Conservation (phyloP, 2,329 filamentous ascomycete genomes). For the Dothiorella sarmentorum region DNA sequence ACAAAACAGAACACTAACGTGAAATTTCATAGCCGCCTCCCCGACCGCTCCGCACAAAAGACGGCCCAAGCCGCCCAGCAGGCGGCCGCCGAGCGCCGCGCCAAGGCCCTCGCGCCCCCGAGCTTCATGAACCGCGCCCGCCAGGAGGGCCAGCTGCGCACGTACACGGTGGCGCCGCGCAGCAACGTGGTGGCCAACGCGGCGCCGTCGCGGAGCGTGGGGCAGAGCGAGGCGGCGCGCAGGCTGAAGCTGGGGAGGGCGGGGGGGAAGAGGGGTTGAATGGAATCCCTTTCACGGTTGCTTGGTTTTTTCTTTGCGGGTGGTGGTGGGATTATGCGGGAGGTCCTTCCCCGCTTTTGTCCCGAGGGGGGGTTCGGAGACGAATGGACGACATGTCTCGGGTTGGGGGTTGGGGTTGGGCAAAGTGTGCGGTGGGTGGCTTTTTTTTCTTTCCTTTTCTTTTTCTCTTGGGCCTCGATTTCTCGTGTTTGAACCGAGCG, state of each 20-base stretch:
- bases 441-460: not conserved
- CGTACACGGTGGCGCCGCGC: constrained; percentile 62
- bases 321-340: too few relatives aligned
- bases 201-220: not conserved
- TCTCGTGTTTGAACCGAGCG: too few relatives aligned
- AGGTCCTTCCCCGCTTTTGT: too few relatives aligned
- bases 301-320: too few relatives aligned
- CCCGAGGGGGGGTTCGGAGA: too few relatives aligned
- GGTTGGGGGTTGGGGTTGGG: not conserved
- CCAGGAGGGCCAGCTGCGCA: constrained; percentile 56
- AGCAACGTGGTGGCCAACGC: constrained; percentile 39
- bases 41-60: constrained; percentile 25
- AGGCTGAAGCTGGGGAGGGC: constrained; percentile 13
- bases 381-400: not conserved
- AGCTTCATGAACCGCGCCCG: constrained; percentile 54
- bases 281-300: too few relatives aligned
- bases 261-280: constrained; percentile 8
- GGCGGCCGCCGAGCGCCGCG: constrained; percentile 22
- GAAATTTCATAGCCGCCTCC: constrained; percentile 25
- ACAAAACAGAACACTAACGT: constrained; percentile 22
- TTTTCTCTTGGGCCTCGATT: too few relatives aligned
- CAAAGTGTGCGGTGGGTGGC: not conserved
- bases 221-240: constrained; percentile 6
- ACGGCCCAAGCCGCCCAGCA: constrained; percentile 34
- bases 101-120: constrained; percentile 34